Conservation (phyloP, 148 eudicot genomes). For the Bassia scoparia region DNA sequence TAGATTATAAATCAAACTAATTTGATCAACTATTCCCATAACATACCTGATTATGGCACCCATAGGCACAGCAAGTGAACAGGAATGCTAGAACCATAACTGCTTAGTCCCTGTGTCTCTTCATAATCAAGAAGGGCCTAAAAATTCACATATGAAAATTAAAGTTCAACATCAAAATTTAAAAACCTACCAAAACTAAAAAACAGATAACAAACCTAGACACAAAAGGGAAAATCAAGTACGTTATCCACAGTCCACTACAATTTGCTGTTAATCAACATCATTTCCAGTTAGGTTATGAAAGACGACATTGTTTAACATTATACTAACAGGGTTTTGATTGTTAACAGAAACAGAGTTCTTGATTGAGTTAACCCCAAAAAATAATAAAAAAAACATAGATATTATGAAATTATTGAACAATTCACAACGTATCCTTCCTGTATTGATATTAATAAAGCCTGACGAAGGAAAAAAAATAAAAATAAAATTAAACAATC, state of each 20-base stretch:
- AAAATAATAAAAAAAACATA: too few species aligned
- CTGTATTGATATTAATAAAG: too few species aligned
- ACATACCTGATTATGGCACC: conserved; percentile 37
- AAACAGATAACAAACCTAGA: neutral
- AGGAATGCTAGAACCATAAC: conserved; percentile 33
- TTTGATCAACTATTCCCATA: neutral
- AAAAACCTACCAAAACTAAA: neutral
- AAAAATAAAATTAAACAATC: too few species aligned
- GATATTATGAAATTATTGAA: too few species aligned
- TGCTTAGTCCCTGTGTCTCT: conserved; percentile 34
- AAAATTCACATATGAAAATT: neutral
- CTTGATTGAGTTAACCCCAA: too few species aligned
- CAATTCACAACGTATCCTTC: too few species aligned
- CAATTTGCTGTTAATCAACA: neutral
- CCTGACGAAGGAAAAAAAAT: too few species aligned
- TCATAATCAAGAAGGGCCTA: conserved; percentile 53
- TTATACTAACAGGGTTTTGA: too few species aligned
- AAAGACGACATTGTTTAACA: too few species aligned
- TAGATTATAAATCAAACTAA: neutral
- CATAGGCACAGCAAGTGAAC: conserved; percentile 32
- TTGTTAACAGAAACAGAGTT: too few species aligned
- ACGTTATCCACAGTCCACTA: neutral
- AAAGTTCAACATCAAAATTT: neutral
- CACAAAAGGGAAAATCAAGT: neutral
- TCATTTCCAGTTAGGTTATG: too few species aligned